Evolutionary conservation across 768 basidiomycete species (phyloP), one percentile per base, ranked within the genome.

Genomic region (Terana coerulea): DNA sequence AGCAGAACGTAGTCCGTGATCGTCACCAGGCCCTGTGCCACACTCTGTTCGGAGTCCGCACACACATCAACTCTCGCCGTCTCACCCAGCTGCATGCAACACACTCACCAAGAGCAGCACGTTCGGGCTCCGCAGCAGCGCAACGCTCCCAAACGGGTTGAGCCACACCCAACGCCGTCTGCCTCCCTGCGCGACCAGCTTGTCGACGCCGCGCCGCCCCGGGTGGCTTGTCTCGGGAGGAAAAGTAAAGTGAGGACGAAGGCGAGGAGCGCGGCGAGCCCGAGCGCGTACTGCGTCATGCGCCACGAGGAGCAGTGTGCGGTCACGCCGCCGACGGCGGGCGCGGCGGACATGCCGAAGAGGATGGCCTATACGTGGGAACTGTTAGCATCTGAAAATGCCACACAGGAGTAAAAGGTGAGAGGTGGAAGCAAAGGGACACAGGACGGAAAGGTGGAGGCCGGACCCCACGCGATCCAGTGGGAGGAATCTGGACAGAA

Each of bases 231-330:
- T 87, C 56, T 88, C 86, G 0, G 84, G 15, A 85, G 72, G 49
- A 72, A 74, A 2, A 75, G 31, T 1, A 60, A 45, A 24, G 84
- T 68, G 4, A 68, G 54, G 6, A 74, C 8, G 28, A 78, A 69
- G 1, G 72, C 66, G 0, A 72, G 12, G 0, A 76, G 34, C 3
- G 75, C 76, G 31, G 68, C 61, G 0, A 71, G 26, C 3, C 74
- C 76, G 0, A 88, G 50, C 0, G 58, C 55, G 8, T 67, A 59
- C 59, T 88, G 84, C 64, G 83, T 76, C 3, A 72, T 53, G 0
- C 86, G 75, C 85, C 87, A 88, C 0, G 85, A 86, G 25, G 72
- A 72, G 54, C 83, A 84, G 47, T 83, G 69, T 0, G 84, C 74
- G 0, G 74, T 68, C 22, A 74, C 45, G 71, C 83, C 84, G 59